phyloP scores from a whole-genome alignment of 345 rosid genomes.

The Draba incana region DNA sequence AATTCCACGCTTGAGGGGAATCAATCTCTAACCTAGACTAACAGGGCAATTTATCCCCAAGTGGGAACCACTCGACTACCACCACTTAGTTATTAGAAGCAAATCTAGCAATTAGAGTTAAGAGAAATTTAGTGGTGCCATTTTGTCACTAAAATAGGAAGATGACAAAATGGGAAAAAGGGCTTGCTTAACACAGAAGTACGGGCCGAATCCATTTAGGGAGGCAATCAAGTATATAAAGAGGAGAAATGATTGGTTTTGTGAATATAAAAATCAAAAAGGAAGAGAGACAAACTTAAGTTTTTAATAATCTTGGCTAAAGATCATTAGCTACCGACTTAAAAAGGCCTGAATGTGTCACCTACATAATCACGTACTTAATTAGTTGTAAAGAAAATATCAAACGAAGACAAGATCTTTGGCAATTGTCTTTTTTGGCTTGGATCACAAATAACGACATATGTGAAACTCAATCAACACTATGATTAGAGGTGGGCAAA shows the following conservation, averaged over 20 bases:
- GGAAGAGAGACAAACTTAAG: background rate
- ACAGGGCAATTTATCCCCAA: no score
- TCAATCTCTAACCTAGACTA: no score
- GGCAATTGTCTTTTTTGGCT: constrained; percentile 17
- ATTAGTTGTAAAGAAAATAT: constrained; percentile 22
- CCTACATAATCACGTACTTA: constrained; percentile 26
- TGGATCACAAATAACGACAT: background rate
- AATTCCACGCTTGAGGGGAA: no score
- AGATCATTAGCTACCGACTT: constrained; percentile 35
- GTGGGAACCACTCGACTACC: no score
- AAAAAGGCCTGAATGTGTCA: background rate
- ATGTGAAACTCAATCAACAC: constrained; percentile 16
- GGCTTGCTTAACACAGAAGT: constrained; percentile 19
- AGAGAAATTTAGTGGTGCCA: background rate
- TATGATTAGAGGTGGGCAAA: background rate
- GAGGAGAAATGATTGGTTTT: constrained; percentile 25
- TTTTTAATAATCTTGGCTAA: constrained; percentile 7
- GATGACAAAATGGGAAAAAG: constrained; percentile 17
- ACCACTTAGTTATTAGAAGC: constrained; percentile 22
- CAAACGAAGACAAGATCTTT: constrained; percentile 5
- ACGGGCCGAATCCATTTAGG: constrained; percentile 34
- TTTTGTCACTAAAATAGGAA: constrained; percentile 20
- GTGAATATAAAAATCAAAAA: background rate
- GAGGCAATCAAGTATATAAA: background rate
- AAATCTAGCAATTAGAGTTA: constrained; percentile 19